phyloP scores from a whole-genome alignment of 352 stramenopile species.

The Phytophthora parvispora region DNA sequence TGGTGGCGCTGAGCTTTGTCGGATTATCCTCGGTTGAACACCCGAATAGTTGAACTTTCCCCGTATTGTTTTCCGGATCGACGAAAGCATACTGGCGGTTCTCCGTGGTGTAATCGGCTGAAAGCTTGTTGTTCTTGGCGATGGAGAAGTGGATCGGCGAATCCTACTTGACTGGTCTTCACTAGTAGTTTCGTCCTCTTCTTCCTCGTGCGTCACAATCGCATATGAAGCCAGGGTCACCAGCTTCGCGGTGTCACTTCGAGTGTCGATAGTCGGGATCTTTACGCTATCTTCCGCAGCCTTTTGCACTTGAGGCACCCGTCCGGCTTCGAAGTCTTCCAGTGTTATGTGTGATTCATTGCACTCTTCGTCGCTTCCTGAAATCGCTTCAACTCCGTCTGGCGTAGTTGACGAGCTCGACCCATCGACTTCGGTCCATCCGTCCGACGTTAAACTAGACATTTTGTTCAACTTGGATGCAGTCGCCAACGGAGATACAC shows the following conservation, averaged over 20 bases:
- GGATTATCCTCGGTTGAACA: slow-evolving; percentile 28
- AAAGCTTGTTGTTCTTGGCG: slow-evolving; percentile 19
- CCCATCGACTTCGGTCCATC: slow-evolving; percentile 50
- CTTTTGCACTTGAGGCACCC: slow-evolving; percentile 20
- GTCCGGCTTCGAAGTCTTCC: slow-evolving; percentile 71
- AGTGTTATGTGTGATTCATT: slow-evolving; percentile 51
- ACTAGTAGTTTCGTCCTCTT: slow-evolving; percentile 9
- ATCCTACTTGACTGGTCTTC: slow-evolving; percentile 11
- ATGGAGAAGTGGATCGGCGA: slow-evolving; percentile 34
- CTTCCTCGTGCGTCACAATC: slow-evolving; percentile 17
- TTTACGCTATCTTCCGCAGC: background rate
- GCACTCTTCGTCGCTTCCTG: slow-evolving; percentile 36
- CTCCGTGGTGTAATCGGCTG: slow-evolving; percentile 29
- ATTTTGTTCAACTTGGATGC: slow-evolving; percentile 36
- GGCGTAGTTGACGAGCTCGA: slow-evolving; percentile 36
- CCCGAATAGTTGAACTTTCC: slow-evolving; percentile 43
- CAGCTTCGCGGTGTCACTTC: slow-evolving; percentile 15
- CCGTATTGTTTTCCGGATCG: slow-evolving; percentile 51
- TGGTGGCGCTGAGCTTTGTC: slow-evolving; percentile 29
- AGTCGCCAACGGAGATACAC: slow-evolving; percentile 11
- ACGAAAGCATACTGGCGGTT: slow-evolving; percentile 50
- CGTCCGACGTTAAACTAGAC: slow-evolving; percentile 46
- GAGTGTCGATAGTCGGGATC: background rate
- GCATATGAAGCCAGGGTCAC: slow-evolving; percentile 39
- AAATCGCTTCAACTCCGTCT: slow-evolving; percentile 34